Base-by-base conservation (phyloP, 129 eudicot species). In the Pulicaria dysenterica region DNA sequence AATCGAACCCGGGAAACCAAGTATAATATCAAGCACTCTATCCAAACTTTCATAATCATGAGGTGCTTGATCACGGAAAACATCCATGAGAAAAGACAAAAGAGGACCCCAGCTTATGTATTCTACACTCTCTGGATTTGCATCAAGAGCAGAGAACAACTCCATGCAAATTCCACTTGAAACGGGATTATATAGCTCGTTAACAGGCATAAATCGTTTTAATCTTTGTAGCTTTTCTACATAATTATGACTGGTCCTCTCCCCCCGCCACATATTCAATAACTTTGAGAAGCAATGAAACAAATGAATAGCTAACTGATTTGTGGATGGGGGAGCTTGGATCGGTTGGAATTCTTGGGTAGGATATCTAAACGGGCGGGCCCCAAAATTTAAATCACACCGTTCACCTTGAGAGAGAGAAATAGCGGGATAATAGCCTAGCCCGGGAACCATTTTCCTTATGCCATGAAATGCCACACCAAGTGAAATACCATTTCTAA, bases 391-490 rank as follows among this genome's bases (percentile, higher is more conserved):
- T 54, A 95, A 75, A 74, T 88, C 95, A 69, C 96, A 95, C 37
- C 89, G 83, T 74, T 95, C 99, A 55, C 96, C 99, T 79, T 86
- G 99, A 78, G 99, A 95, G 55, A 95, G 88, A 56, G 99, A 95
- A 55, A 95, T 75, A 3, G 99, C 96, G 14, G 99, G 99, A 80
- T 88, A 88, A 82, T 95, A 95, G 13, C 97, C 99, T 63, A 91
- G 72, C 60, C 97, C 97, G 67, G 94, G 96, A 19, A 83, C 91
- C 96, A 86, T 91, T 84, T 95, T 95, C 69, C 97, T 84, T 34
- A 95, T 84, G 14, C 97, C 99, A 7, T 37, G 58, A 74, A 91
- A 95, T 34, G 97, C 99, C 49, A 91, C 85, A 42, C 99, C 99
- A 74, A 95, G 97, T 43, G 97, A 81, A 66, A 82, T 68, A 53